Conservation (phyloP, 1,284 basidiomycete genomes). For the Ganoderma multipileum region DNA sequence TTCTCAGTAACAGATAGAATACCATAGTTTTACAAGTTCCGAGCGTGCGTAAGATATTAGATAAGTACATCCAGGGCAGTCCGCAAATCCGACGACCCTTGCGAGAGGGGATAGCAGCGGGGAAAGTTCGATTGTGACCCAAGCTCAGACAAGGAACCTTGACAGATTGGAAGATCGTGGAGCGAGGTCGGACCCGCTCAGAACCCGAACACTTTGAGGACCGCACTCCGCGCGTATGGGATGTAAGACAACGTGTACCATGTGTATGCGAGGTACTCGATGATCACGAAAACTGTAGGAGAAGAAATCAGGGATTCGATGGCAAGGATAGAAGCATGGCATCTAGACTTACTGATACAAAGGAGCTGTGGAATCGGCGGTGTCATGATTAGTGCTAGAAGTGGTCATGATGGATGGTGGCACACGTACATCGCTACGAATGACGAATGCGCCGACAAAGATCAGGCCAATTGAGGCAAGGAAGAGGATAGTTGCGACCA, state of each 20-base stretch:
- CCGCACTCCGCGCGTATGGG: slow-evolving; percentile 82
- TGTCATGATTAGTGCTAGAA: not conserved
- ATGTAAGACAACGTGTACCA: slow-evolving; percentile 89
- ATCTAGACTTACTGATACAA: slow-evolving; percentile 51
- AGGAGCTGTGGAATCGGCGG: slow-evolving; percentile 42
- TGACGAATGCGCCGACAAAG: slow-evolving; percentile 83
- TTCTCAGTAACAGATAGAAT: not conserved
- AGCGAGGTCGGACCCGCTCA: slow-evolving; percentile 9
- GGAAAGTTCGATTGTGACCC: not conserved
- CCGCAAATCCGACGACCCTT: slow-evolving; percentile 5
- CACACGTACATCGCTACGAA: slow-evolving; percentile 66
- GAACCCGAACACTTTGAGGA: slow-evolving; percentile 71
- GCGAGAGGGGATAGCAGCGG: not conserved
- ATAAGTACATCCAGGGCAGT: slow-evolving; percentile 15
- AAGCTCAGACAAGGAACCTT: not conserved
- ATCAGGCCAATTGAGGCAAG: slow-evolving; percentile 79
- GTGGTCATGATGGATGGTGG: slow-evolving; percentile 4
- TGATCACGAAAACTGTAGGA: slow-evolving; percentile 80
- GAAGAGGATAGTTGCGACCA: slow-evolving; percentile 86
- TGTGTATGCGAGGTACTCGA: slow-evolving; percentile 85
- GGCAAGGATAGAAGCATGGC: slow-evolving; percentile 7
- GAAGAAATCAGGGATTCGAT: slow-evolving; percentile 16
- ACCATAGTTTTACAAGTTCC: slow-evolving; percentile 24
- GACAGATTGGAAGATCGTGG: not conserved
- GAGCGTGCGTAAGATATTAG: slow-evolving; percentile 11